A percentile compares a stretch with the other conserved stretches of the same genome.
Evolutionary conservation across 441 rosid species (phyloP).

Genomic region (Bruguiera hainesii): DNA sequence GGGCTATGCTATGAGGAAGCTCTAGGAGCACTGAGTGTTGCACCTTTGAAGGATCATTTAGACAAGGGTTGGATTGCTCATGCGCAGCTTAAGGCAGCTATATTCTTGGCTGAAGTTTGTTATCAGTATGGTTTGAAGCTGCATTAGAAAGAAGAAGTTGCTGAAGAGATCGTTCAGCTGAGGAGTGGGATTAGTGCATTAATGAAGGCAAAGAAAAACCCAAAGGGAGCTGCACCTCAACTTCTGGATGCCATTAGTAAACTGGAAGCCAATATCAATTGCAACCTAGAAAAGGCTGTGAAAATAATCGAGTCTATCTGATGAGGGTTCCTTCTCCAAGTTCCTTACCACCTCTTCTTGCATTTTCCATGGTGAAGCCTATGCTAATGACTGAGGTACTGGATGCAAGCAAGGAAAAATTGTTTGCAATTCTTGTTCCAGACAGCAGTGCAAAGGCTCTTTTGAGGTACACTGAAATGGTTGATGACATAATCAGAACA

Average conservation of each 20-base stretch:
- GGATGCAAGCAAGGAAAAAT: constrained; percentile 95
- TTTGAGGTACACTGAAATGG: constrained; percentile 97
- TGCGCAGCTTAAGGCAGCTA: constrained; percentile 81
- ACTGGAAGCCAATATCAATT: constrained; percentile 66
- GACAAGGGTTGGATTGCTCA: constrained; percentile 89
- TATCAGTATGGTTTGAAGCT: constrained; percentile 74
- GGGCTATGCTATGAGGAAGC: constrained; percentile 93
- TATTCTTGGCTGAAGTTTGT: constrained; percentile 86
- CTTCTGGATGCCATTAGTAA: constrained; percentile 76
- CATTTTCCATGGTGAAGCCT: constrained; percentile 89
- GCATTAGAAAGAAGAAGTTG: constrained; percentile 93
- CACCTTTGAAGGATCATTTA: constrained; percentile 89
- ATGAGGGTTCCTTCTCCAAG: constrained; percentile 91
- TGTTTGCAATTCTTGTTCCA: constrained; percentile 92
- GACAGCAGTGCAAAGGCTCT: constrained; percentile 96
- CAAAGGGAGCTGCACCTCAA: constrained; percentile 81
- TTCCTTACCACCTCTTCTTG: constrained; percentile 69
- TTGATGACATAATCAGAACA: constrained; percentile 82
- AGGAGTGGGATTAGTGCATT: constrained; percentile 63
- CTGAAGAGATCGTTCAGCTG: constrained; percentile 88
- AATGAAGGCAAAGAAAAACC: constrained; percentile 69
- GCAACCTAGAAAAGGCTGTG: constrained; percentile 79
- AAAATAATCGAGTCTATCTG: constrained; percentile 94
- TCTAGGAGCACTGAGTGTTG: constrained; percentile 55
- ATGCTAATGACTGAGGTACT: constrained; percentile 76